Evolutionary conservation across 2,329 filamentous ascomycete genomes (phyloP).

Genomic region (Drechslera avenae): DNA sequence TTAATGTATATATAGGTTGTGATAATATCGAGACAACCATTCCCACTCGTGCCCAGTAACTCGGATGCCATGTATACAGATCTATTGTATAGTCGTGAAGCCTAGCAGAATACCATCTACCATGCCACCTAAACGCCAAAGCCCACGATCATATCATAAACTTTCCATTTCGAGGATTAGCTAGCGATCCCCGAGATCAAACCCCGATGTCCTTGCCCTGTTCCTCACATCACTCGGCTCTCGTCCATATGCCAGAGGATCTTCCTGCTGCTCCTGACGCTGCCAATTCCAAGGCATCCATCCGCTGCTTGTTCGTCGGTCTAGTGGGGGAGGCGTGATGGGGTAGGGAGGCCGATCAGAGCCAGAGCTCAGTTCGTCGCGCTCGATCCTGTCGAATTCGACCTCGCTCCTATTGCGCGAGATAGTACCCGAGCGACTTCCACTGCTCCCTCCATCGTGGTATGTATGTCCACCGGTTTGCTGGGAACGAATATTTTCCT

Average conservation of each 20-base stretch:
- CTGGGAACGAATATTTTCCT: slow-evolving; percentile 59
- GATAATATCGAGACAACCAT: neutral
- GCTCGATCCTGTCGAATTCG: slow-evolving; percentile 88
- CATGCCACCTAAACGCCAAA: slow-evolving; percentile 14
- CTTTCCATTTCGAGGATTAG: slow-evolving; percentile 12
- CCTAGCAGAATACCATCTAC: slow-evolving; percentile 8
- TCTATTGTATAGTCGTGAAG: slow-evolving; percentile 6
- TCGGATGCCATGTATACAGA: slow-evolving; percentile 3
- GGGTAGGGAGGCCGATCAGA: slow-evolving; percentile 49
- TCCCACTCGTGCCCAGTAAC: slow-evolving; percentile 2
- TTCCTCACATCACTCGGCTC: slow-evolving; percentile 31
- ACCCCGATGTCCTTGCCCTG: slow-evolving; percentile 36
- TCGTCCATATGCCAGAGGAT: slow-evolving; percentile 44
- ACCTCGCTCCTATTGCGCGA: slow-evolving; percentile 83
- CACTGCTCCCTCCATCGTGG: slow-evolving; percentile 46
- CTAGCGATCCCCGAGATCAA: slow-evolving; percentile 43
- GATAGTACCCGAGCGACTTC: slow-evolving; percentile 53
- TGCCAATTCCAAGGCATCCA: slow-evolving; percentile 61
- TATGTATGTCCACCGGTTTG: slow-evolving; percentile 51
- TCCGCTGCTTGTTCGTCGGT: slow-evolving; percentile 43
- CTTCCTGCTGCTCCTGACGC: slow-evolving; percentile 30
- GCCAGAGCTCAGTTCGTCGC: slow-evolving; percentile 62
- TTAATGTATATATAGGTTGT: slow-evolving; percentile 1
- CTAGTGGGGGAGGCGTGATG: slow-evolving; percentile 38
- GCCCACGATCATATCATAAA: slow-evolving; percentile 4